Base-by-base conservation (phyloP, 768 basidiomycete genomes). In the Trametes cingulata region DNA sequence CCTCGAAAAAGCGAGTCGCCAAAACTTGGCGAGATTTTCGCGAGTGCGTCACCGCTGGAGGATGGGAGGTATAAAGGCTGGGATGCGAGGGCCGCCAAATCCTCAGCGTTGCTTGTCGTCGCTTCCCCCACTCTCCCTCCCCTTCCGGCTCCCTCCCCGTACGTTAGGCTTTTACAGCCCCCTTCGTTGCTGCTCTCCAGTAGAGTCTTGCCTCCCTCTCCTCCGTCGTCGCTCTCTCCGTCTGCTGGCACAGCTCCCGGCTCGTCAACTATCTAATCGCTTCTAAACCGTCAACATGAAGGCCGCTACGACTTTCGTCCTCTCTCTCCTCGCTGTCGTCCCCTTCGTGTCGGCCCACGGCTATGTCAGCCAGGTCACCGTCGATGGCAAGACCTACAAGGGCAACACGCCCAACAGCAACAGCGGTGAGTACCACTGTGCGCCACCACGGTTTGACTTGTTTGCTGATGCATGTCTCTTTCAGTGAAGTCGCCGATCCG, bases 321-420 rank as follows among this genome's bases (percentile, higher is more conserved):
- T 66, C 35, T 49, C 64, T 15, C n/a, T 68, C 39, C 59, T 71
- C 48, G 55, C 58, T 35, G 41, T 67, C 20, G 47, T 56, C n/a
- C 63, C 69, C 13, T 58, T 51, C 52, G 75, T 71, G 20, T 63
- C 67, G 19, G 80, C 76, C 22, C 81, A 82, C 53, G 81, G 81
- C 13, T 80, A 76, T 54, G 68, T 82, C 33, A 72, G 70, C 12
- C 65, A 69, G 40, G 71, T 84, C 17, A 60, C 69, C 52, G 74
- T 83, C 36, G 79, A 80, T 36, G 81, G 81, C 55, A 75, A 71
- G 43, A 43, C 60, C 17, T 82, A 81, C 71, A n/a, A 64, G 49
- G 81, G 81, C 63, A 77, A 78, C 62, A 66, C 70, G 10, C 72
- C 77, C 14, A 69, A 73, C 43, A 74, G 76, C 74, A 78, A 45